Percentiles rank a stretch among this genome's conserved stretches.
phyloP scores from a whole-genome alignment of 1,284 basidiomycete genomes.

The Lignosus rhinocerotis region DNA sequence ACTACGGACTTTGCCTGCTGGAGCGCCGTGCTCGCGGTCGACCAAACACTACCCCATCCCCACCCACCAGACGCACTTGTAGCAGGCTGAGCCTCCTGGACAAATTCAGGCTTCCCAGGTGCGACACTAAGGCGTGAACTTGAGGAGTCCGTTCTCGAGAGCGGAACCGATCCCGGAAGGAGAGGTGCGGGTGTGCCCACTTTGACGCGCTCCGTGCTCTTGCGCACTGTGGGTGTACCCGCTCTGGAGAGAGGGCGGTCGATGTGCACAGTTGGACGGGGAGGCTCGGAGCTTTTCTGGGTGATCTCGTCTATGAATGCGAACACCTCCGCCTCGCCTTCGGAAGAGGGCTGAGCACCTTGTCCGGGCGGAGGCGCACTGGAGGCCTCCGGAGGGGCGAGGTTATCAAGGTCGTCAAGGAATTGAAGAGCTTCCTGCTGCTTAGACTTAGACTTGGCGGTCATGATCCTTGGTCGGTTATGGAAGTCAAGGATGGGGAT shows the following conservation, averaged over 20 bases:
- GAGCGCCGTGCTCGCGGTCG: conserved; percentile 80
- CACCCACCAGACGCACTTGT: conserved; percentile 44
- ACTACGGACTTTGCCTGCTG: conserved; percentile 87
- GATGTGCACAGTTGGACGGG: conserved; percentile 54
- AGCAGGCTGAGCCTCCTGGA: conserved; percentile 23
- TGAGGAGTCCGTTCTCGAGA: conserved; percentile 34
- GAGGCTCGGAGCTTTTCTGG: conserved; percentile 81
- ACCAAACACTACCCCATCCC: conserved; percentile 89
- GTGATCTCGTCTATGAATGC: conserved; percentile 95
- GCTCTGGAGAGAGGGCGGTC: conserved; percentile 66
- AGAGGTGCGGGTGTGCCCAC: conserved; percentile 51
- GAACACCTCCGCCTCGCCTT: conserved; percentile 78
- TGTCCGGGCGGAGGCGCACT: conserved; percentile 22
- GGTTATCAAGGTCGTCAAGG: conserved; percentile 86
- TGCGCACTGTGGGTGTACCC: conserved; percentile 70
- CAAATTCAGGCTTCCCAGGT: conserved; percentile 25
- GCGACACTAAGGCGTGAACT: conserved; percentile 29
- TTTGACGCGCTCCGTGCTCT: conserved; percentile 75
- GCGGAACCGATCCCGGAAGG: conserved; percentile 38
- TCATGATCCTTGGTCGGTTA: conserved; percentile 20
- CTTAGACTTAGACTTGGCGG: conserved; percentile 73
- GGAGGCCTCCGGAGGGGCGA: conserved; percentile 43
- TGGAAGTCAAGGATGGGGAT: neutral
- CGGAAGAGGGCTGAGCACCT: conserved; percentile 35
- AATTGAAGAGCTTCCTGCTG: conserved; percentile 88